These are phyloP conservation scores for Eucalyptus regnans DNA, from an alignment of 345 rosid species.

Conservation along the genomic window DNA sequence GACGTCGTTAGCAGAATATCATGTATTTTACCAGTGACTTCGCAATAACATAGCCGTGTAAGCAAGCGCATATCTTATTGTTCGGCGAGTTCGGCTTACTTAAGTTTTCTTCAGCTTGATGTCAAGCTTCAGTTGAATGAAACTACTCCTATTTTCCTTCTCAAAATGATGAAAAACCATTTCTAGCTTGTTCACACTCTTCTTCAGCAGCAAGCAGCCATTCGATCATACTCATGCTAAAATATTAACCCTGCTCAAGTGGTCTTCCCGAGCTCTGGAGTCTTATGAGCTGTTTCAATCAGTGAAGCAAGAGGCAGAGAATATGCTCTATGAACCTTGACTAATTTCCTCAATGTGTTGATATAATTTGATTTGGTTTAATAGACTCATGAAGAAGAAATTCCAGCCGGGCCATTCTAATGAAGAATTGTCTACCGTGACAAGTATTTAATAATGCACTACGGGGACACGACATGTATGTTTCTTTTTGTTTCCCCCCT, in stretches of 20 bases:
- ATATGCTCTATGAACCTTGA: too few relatives aligned
- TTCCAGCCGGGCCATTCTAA: neutral
- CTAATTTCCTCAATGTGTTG: neutral
- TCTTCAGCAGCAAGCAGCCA: neutral
- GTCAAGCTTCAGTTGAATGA: neutral
- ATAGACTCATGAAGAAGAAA: neutral
- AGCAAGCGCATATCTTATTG: neutral
- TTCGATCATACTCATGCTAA: neutral
- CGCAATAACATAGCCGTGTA: neutral
- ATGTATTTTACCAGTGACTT: neutral
- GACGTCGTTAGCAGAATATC: neutral
- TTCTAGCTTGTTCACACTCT: neutral
- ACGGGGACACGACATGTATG: neutral
- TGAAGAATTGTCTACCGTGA: neutral
- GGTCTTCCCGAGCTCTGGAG: conserved; percentile 57
- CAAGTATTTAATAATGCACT: neutral
- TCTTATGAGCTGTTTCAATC: too few relatives aligned
- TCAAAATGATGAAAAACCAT: neutral
- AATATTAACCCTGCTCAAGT: conserved; percentile 18
- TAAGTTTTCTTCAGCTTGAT: neutral
- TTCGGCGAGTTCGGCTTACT: neutral
- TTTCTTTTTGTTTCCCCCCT: neutral
- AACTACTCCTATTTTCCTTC: neutral
- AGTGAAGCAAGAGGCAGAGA: too few relatives aligned
- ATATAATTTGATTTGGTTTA: neutral